Base-by-base conservation (phyloP, 169 alveolate genomes). In the Plasmodium falciparum region DNA sequence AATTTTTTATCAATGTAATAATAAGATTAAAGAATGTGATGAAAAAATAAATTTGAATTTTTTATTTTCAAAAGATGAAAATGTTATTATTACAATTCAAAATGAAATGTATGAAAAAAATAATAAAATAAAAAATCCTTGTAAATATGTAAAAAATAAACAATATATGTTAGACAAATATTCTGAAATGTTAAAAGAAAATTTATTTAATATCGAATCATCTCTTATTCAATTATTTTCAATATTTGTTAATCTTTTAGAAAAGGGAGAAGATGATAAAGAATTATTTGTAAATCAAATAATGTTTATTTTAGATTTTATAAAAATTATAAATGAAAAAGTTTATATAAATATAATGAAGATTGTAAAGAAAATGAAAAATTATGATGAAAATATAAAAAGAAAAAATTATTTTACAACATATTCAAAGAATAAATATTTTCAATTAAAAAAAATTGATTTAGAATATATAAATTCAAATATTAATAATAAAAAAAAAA, bases 381-480 rank as follows among this genome's bases (percentile, higher is more conserved):
- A 15, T n/a, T 33, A 45, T 39, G 29, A 22, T 4, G 15, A 6
- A 20, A 8, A 1, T 39, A n/a, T 1, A 29, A 49, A 17, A 69
- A 6, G 3, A 13, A 20, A 63, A 15, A 43, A 43, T 20, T n/a
- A 11, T 59, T 33, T 5, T 22, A 17, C 54, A 1, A 49, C 2
- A n/a, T 11, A 26, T 33, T 17, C 54, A 17, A 54, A 17, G 3
- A 76, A 33, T 3, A 65, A 39, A 33, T 15, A 20, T 17, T 76
- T 76, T 43, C 71, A 65, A 24, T 50, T 76, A 66, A 63, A 65
- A 76, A 69, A 39, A 43, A 78, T 65, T 65, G 89, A 76, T 13
- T 52, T 76, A 43, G 33, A 49, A 76, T 76, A 49, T 20, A 56
- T 76, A 65, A 49, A 17, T 20, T 49, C 39, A 39, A 26, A 47